These are phyloP conservation scores for Clathrus columnatus DNA, from an alignment of 768 basidiomycete genomes.

Conservation along the genomic window DNA sequence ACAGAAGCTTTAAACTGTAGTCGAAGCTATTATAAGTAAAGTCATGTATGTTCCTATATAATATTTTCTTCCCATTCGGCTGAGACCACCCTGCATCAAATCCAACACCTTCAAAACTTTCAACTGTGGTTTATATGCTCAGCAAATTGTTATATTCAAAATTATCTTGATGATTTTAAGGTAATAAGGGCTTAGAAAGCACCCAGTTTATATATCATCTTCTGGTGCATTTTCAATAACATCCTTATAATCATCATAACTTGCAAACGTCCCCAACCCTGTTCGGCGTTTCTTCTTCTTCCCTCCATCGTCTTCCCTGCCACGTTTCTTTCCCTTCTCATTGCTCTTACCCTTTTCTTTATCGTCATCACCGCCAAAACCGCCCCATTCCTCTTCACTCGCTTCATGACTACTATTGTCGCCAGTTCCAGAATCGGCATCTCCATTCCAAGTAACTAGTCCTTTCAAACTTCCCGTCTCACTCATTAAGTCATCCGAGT, in stretches of 20 bases:
- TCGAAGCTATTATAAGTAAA: too few relatives aligned
- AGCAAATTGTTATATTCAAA: too few relatives aligned
- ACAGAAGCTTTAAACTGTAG: conserved; percentile 30
- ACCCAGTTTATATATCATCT: conserved; percentile 45
- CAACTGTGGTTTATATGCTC: too few relatives aligned
- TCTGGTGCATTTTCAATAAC: conserved; percentile 76
- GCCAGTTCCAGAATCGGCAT: conserved; percentile 37
- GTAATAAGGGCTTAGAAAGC: too few relatives aligned
- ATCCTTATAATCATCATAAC: conserved; percentile 77
- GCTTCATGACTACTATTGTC: conserved; percentile 32
- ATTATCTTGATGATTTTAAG: too few relatives aligned
- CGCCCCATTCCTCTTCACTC: conserved; percentile 49
- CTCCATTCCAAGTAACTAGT: conserved; percentile 14
- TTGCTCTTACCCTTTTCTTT: conserved; percentile 39
- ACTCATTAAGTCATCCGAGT: conserved; percentile 24
- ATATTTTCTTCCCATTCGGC: too few relatives aligned
- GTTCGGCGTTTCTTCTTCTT: conserved; percentile 59
- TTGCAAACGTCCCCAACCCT: conserved; percentile 72
- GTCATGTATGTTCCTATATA: too few relatives aligned
- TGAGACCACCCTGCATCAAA: too few relatives aligned
- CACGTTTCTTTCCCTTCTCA: conserved; percentile 18
- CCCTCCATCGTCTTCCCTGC: conserved; percentile 20
- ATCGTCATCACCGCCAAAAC: conserved; percentile 28
- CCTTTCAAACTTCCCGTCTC: not conserved
- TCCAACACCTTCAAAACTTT: too few relatives aligned